Conservation (phyloP, 768 basidiomycete species). For the Agrocybe chaxingu region DNA sequence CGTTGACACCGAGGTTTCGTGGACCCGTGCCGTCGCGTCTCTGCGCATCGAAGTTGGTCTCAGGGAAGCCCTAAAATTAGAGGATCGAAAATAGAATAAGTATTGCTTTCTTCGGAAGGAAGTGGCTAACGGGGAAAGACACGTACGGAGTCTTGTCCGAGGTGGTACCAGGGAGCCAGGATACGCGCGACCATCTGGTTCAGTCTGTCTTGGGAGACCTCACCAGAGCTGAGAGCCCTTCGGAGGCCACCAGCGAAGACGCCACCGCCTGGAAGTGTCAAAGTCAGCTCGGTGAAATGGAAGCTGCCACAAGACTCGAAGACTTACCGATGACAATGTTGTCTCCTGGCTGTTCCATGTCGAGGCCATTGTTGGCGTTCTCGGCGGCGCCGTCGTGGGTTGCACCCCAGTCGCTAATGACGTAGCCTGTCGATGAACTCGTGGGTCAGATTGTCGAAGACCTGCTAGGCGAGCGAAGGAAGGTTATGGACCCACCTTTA, state of each 20-base stretch:
- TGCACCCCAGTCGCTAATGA: constrained; percentile 54
- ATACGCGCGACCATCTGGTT: constrained; percentile 46
- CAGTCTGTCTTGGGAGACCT: constrained; percentile 31
- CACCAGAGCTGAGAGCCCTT: constrained; percentile 30
- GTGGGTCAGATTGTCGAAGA: not conserved
- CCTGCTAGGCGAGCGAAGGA: not conserved
- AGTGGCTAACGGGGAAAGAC: not conserved
- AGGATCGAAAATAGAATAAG: not conserved
- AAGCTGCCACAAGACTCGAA: not conserved
- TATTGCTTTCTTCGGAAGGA: not conserved
- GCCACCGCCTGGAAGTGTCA: constrained; percentile 31
- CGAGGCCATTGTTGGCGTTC: constrained; percentile 46
- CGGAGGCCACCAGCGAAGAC: constrained; percentile 27
- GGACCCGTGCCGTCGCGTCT: constrained; percentile 42
- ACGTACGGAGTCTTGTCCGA: constrained; percentile 46
- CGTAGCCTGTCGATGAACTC: constrained; percentile 27
- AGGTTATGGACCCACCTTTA: constrained; percentile 27
- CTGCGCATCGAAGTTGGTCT: constrained; percentile 44
- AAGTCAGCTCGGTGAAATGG: not conserved
- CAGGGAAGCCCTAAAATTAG: constrained; percentile 36
- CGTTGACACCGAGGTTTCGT: constrained; percentile 39
- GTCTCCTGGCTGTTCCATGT: constrained; percentile 53
- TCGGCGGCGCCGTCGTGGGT: constrained; percentile 44
- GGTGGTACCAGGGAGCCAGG: constrained; percentile 41
- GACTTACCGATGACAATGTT: constrained; percentile 39